Evolutionary conservation across 164 flowering plant genomes (phyloP), one percentile per base, ranked within the genome.

Genomic region (Chimonanthus salicifolius): DNA sequence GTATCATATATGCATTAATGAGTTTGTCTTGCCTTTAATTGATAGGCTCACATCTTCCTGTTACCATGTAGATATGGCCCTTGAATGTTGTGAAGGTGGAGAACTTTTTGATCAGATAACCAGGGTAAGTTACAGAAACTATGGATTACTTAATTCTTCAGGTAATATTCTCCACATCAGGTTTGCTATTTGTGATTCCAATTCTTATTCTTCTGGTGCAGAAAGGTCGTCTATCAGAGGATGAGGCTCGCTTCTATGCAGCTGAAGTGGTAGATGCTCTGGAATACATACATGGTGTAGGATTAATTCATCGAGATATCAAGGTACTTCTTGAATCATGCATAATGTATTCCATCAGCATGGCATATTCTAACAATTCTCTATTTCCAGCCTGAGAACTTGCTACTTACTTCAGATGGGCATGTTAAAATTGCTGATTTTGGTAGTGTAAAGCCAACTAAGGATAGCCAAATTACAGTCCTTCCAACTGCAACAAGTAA

Each of bases 11-110:
- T 33, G 11, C 16, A 6, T 54, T 11, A n/a, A 18, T n/a, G 11
- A 43, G 51, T 62, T 70, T 74, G 18, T n/a, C 50, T 71, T 71
- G 44, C 44, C 16, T 9, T 68, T 45, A 54, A 20, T 62, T 66
- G 46, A 47, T 80, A 66, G 5, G 73, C 66, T 81, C 76, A 79
- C 73, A 43, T 81, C 46, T 50, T 77, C 50, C 33, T 67, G 74
- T 82, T 75, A 18, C 62, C 75, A 20, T 87, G 83, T 72, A 94
- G 99, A 96, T 78, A 96, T 96, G 99, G 99, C 99, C 68, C 95
- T 96, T 76, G 99, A 96, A 80, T 91, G 95, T 67, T 96, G 99
- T 82, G 99, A 96, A 82, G 99, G 99, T 49, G 99, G 98, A 70
- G 99, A 96, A 79, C 98, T 94, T 79, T 96, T 96, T 82, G 99